Evolutionary conservation across 495 filamentous ascomycete species (phyloP), one percentile per base, ranked within the genome.

Genomic region (Aspergillus kassunensis): DNA sequence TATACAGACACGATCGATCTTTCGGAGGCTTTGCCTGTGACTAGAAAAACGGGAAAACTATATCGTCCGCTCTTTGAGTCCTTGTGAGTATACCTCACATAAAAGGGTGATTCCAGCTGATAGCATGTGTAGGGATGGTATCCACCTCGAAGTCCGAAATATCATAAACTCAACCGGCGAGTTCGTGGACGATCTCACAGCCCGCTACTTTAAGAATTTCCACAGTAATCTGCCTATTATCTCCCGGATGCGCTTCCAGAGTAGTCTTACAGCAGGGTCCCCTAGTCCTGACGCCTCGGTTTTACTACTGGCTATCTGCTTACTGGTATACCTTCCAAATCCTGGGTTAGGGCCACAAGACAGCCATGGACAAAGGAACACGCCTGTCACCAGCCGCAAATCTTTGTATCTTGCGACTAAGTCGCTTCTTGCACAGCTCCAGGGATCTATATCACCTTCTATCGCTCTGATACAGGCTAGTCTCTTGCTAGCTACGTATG

Each of bases 401-500:
- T 54, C 62, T 3, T 45, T 75, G 0, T 68, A 75, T 60, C 40
- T 71, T 7, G 48, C 66, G 4, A 57, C 62, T 9, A 71, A 63
- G 42, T 61, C 65, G 6, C 54, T 75, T 6, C 62, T 70, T 18
- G 60, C 67, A 4, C 69, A 73, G 48, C 58, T 60, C 6, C 67
- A 69, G 44, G 58, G 57, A 21, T 55, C 60, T 12, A 50, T 55
- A 18, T 49, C 57, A 6, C 55, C 61, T 1, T 67, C 67, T 0
- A 25, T 71, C 8, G 48, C 53, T 41, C 59, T 75, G 7, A 58
- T 71, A 39, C 72, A 75, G 56, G 66, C 66, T 13, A 61, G 62
- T 13, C 52, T 68, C 8, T 44, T 75, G 8, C 34, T 75, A 5
- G 57, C 65, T 13, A 46, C 37, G 6, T 62, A 65, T 46, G 65